Base-by-base conservation (phyloP, 768 basidiomycete genomes). In the Xanthoconium stramineum region DNA sequence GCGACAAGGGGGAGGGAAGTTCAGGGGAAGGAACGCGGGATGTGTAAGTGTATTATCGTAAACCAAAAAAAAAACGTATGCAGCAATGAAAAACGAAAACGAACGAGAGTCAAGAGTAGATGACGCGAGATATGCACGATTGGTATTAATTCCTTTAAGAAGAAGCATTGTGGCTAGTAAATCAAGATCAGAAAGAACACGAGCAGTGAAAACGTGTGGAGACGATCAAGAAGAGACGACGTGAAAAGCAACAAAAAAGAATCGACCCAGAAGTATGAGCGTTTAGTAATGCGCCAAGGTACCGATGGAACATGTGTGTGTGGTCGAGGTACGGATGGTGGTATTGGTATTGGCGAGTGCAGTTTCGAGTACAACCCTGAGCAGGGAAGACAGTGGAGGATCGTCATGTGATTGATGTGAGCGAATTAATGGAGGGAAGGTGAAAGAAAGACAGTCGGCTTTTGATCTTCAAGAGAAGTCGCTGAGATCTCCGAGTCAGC, bases 101-200 rank as follows among this genome's bases (percentile, higher is more conserved):
- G 39, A 53, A 32, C 5, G 33, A 35, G 8, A 13, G n/a, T 6
- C 6, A 2, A 19, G 19, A 7, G 38, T 5, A 29, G 24, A 47
- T 50, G 35, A 52, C 4, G 51, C 32, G n/a, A 37, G 50, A 52
- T 52, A 55, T 50, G 50, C 61, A 57, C 44, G 39, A 28, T 47
- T 40, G 51, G 61, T 46, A 61, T 64, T 42, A 42, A 57, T 57
- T 61, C 64, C 59, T 47, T 57, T 53, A 67, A 53, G 58, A 46
- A 49, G 30, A 35, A 17, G 37, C 43, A 50, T 17, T 52, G 53
- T 24, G 11, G 35, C 49, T 9, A 42, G 47, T 29, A 47, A 52
- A 45, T 42, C 36, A 62, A 52, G n/a, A 50, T 47, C 12, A 14
- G 19, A 40, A 43, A 44, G 49, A 10, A n/a, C 19, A 40, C 7